These are phyloP conservation scores for Stipa capillata DNA, from an alignment of 176 grass and related monocot species.

Conservation along the genomic window DNA sequence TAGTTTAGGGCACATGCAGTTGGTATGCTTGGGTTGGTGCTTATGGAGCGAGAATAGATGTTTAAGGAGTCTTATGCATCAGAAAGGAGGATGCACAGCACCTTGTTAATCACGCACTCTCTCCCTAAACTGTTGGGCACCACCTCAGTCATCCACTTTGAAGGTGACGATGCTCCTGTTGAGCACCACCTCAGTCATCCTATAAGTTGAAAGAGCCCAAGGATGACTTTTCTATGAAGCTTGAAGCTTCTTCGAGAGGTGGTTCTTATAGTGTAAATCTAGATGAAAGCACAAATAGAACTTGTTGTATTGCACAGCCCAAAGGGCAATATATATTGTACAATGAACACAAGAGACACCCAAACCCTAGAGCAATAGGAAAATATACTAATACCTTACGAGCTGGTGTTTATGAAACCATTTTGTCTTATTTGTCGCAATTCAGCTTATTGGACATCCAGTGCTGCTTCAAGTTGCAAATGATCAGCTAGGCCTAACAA, in stretches of 20 bases:
- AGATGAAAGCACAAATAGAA: no score
- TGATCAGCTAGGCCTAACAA: background rate
- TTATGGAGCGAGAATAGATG: background rate
- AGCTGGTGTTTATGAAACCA: background rate
- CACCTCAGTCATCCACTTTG: background rate
- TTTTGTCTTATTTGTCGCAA: background rate
- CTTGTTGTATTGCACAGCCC: no score
- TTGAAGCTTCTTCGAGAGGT: constrained; percentile 1
- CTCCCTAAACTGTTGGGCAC: background rate
- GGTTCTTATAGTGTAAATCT: background rate
- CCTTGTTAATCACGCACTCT: background rate
- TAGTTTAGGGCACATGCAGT: background rate
- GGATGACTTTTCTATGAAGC: background rate
- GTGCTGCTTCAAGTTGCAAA: background rate
- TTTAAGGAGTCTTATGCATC: background rate
- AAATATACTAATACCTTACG: no score
- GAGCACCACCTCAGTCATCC: no score
- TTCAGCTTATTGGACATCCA: background rate
- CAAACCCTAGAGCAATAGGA: no score
- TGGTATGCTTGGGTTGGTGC: background rate
- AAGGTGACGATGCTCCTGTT: background rate
- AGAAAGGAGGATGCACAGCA: background rate
- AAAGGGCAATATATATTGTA: no score
- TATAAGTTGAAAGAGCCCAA: no score
- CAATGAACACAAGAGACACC: no score